Evolutionary conservation across 2,329 filamentous ascomycete genomes (phyloP).

Genomic region (Aspergillus novoparasiticus): DNA sequence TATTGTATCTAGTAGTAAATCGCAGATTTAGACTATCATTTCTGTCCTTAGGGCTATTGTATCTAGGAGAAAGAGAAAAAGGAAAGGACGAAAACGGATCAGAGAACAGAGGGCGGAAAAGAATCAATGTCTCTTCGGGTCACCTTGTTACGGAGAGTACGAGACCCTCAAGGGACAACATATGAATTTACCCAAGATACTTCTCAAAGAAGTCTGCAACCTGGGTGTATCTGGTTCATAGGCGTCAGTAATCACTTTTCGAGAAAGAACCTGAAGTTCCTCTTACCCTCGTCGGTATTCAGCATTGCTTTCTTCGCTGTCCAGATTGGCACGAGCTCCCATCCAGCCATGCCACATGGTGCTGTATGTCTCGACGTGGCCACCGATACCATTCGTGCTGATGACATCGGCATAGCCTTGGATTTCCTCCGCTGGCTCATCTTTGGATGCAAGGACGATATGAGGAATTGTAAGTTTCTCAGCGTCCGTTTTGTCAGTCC

Average conservation of each 20-base stretch:
- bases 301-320: conserved; percentile 57
- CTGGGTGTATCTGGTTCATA: conserved; percentile 18
- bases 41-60: no score
- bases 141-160: neutral
- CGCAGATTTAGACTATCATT: no score
- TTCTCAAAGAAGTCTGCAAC: conserved; percentile 30
- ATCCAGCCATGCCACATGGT: conserved; percentile 76
- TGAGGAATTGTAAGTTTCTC: conserved; percentile 63
- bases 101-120: no score
- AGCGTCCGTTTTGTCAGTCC: conserved; percentile 61
- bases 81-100: no score
- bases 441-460: conserved; percentile 65
- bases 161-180: neutral
- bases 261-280: neutral
- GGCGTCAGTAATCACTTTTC: neutral
- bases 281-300: conserved; percentile 60
- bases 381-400: conserved; percentile 52
- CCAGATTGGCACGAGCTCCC: conserved; percentile 65
- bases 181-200: conserved; percentile 12
- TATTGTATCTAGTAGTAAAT: no score
- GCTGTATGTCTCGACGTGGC: conserved; percentile 64
- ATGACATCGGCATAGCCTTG: conserved; percentile 56
- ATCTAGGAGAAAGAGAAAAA: no score
- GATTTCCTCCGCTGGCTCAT: conserved; percentile 61
- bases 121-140: neutral